Conservation (phyloP, 257 asterid species). For the Handroanthus guayacan region DNA sequence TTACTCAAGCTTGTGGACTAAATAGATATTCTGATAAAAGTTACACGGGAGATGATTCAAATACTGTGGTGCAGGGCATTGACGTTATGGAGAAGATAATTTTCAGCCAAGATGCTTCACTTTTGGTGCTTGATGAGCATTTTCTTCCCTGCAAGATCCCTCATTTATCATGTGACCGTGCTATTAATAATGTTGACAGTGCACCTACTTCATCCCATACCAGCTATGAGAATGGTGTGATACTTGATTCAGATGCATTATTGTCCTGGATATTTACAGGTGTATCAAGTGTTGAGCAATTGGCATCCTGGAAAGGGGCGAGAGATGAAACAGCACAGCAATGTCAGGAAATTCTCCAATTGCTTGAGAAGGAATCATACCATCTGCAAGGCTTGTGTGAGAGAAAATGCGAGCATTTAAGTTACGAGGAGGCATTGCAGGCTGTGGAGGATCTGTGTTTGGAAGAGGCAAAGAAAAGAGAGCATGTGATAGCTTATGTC, state of each 20-base stretch:
- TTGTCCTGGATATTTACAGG: conserved; percentile 88
- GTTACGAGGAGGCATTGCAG: conserved; percentile 90
- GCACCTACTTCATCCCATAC: conserved; percentile 45
- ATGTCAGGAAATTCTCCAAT: conserved; percentile 72
- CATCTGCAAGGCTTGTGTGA: conserved; percentile 86
- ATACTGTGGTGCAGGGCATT: conserved; percentile 45
- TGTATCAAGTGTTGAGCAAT: conserved; percentile 73
- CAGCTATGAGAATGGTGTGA: conserved; percentile 51
- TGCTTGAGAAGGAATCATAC: conserved; percentile 83
- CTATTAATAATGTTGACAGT: conserved; percentile 42
- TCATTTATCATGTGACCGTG: conserved; percentile 41
- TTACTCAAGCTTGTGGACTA: conserved; percentile 73
- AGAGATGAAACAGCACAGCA: conserved; percentile 82
- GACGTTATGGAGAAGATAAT: conserved; percentile 66
- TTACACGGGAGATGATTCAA: conserved; percentile 51
- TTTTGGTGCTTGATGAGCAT: conserved; percentile 72
- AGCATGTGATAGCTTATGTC: conserved; percentile 54
- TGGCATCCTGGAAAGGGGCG: conserved; percentile 67
- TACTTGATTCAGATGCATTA: conserved; percentile 77
- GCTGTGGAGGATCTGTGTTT: conserved; percentile 81
- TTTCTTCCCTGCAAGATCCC: conserved; percentile 59
- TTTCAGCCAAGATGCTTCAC: conserved; percentile 69
- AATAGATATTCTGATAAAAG: conserved; percentile 75
- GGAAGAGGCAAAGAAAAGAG: conserved; percentile 91
- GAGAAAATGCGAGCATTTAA: conserved; percentile 82